Percentiles rank a stretch among this genome's conserved stretches.
Evolutionary conservation across 805 yeast genomes (phyloP).

Genomic region (Ogataea parapolymorpha): DNA sequence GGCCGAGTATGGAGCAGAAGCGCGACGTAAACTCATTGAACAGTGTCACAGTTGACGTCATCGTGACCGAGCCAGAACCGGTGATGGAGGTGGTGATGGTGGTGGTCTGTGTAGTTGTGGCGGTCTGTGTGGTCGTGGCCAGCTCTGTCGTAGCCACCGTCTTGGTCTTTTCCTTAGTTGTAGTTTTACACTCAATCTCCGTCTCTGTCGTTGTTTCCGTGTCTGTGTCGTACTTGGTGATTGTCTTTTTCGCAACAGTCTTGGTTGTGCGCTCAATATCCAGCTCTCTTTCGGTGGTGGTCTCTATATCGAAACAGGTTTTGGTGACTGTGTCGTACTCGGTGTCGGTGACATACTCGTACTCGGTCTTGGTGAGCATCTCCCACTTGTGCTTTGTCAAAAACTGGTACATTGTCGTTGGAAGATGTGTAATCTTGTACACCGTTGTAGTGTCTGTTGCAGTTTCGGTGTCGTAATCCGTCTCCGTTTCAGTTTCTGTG

Average conservation of each 20-base stretch:
- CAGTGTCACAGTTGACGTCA: slow-evolving; percentile 13
- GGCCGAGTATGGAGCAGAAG: slow-evolving; percentile 18
- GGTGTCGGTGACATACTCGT: slow-evolving; percentile 16
- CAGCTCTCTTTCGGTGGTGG: slow-evolving; percentile 15
- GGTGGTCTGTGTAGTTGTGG: slow-evolving; percentile 7
- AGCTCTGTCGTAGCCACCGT: slow-evolving; percentile 10
- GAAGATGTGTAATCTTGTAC: slow-evolving; percentile 15
- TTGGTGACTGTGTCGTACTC: slow-evolving; percentile 18
- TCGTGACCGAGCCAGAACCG: slow-evolving; percentile 5
- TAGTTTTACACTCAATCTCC: slow-evolving; percentile 10
- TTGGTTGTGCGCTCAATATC: slow-evolving; percentile 12
- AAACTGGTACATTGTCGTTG: slow-evolving; percentile 18
- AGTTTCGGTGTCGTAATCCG: slow-evolving; percentile 19
- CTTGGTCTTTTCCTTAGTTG: slow-evolving; percentile 5
- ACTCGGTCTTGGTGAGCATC: slow-evolving; percentile 13
- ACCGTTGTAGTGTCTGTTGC: slow-evolving; percentile 19
- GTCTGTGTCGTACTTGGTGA: slow-evolving; percentile 15
- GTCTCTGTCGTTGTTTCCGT: slow-evolving; percentile 17
- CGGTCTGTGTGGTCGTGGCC: slow-evolving; percentile 9
- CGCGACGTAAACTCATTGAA: slow-evolving; percentile 19
- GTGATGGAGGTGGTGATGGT: slow-evolving; percentile 10
- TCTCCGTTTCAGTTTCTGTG: slow-evolving; percentile 15
- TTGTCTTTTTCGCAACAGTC: slow-evolving; percentile 17
- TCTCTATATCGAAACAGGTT: slow-evolving; percentile 14
- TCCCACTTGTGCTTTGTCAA: slow-evolving; percentile 21